These are phyloP conservation scores for Cadophora gregata DNA, from an alignment of 2,329 filamentous ascomycete genomes.

Conservation along the genomic window DNA sequence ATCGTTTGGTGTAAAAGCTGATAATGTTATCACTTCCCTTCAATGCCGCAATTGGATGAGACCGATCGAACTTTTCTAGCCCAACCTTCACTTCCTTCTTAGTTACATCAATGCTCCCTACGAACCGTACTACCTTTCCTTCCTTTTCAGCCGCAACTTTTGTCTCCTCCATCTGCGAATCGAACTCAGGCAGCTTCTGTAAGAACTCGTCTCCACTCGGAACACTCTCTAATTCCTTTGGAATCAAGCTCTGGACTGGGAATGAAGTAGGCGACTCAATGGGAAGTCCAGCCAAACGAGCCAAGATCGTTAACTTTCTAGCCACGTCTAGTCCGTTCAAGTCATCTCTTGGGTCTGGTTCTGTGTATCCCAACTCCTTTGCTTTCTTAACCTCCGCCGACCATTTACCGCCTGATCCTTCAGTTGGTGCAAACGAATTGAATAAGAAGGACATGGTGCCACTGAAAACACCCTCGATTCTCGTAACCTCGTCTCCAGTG, in stretches of 20 bases:
- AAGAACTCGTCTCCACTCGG: constrained; percentile 86
- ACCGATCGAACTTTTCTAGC: constrained; percentile 84
- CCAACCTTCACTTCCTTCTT: constrained; percentile 87
- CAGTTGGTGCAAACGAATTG: constrained; percentile 90
- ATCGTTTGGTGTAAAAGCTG: constrained; percentile 96
- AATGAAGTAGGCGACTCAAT: constrained; percentile 87
- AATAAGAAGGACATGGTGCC: constrained; percentile 98
- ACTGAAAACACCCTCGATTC: constrained; percentile 96
- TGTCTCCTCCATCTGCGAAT: constrained; percentile 85
- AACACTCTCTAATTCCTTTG: constrained; percentile 80
- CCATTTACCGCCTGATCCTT: constrained; percentile 80
- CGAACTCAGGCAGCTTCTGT: constrained; percentile 78
- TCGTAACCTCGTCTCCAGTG: constrained; percentile 88
- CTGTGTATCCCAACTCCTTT: constrained; percentile 90
- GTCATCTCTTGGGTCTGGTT: constrained; percentile 86
- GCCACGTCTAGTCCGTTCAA: constrained; percentile 90
- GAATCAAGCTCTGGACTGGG: constrained; percentile 93
- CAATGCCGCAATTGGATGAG: constrained; percentile 89
- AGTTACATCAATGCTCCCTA: constrained; percentile 89
- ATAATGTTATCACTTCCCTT: constrained; percentile 99
- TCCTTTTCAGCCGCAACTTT: constrained; percentile 85
- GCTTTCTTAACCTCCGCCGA: constrained; percentile 91
- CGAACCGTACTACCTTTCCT: constrained; percentile 92
- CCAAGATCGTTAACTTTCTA: constrained; percentile 94
- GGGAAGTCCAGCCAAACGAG: constrained; percentile 80